Conservation (phyloP, 495 filamentous ascomycete genomes). For the Tricharina praecox region DNA sequence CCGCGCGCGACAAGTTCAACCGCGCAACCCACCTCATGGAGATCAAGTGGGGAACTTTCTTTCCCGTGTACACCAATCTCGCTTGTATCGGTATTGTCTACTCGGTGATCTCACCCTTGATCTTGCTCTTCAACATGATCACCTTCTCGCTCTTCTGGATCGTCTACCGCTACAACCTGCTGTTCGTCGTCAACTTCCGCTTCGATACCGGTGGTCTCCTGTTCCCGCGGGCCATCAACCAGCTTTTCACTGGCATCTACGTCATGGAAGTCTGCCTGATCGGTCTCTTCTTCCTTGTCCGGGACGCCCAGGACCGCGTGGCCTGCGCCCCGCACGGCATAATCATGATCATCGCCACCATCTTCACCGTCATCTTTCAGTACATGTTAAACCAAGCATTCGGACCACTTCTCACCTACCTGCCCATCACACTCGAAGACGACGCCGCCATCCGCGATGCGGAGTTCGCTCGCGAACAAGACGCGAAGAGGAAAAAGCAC, state of each 20-base stretch:
- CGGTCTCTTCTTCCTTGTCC: conserved; percentile 77
- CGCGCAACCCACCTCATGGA: conserved; percentile 63
- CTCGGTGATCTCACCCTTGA: conserved; percentile 73
- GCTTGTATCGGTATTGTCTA: conserved; percentile 91
- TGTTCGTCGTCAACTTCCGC: conserved; percentile 83
- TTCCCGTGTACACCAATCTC: conserved; percentile 88
- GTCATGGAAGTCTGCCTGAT: conserved; percentile 84
- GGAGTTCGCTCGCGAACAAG: conserved; percentile 66
- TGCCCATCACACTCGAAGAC: conserved; percentile 92
- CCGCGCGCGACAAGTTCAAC: conserved; percentile 73
- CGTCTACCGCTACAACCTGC: conserved; percentile 87
- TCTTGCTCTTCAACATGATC: conserved; percentile 82
- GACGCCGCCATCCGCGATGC: conserved; percentile 78
- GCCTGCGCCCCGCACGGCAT: conserved; percentile 69
- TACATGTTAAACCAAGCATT: conserved; percentile 70
- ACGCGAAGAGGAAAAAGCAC: conserved; percentile 36
- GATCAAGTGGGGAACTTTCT: conserved; percentile 84
- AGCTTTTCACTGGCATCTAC: conserved; percentile 87
- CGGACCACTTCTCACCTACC: conserved; percentile 65
- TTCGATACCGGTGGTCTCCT: conserved; percentile 87
- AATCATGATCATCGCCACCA: conserved; percentile 62
- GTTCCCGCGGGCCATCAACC: conserved; percentile 86
- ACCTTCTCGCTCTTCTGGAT: conserved; percentile 93
- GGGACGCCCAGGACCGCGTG: conserved; percentile 39
- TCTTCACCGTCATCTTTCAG: conserved; percentile 67